Percentiles rank a stretch among this genome's conserved stretches.
Evolutionary conservation across 805 yeast species (phyloP).

Genomic region (Candida cerambycidarum): DNA sequence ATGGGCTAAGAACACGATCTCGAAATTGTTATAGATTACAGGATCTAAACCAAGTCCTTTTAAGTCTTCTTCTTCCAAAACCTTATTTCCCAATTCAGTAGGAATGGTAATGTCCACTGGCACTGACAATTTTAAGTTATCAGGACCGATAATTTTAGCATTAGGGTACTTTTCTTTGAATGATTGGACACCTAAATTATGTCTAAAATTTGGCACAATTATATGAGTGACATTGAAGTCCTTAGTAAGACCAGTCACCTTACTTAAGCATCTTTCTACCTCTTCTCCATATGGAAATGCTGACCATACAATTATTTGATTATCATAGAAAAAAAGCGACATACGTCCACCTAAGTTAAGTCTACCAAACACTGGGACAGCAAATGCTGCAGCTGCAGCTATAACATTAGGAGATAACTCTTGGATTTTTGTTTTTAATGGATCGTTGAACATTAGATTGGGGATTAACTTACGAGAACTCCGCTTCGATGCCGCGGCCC

Average conservation of each 20-base stretch:
- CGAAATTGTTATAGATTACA: constrained; percentile 41
- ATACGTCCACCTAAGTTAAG: constrained; percentile 42
- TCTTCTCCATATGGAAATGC: constrained; percentile 53
- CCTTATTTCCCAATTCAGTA: constrained; percentile 31
- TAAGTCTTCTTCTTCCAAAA: constrained; percentile 5
- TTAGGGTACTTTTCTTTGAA: constrained; percentile 51
- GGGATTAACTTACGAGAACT: background rate
- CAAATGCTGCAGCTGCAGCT: constrained; percentile 32
- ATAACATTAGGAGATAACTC: constrained; percentile 32
- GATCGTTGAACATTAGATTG: constrained; percentile 10
- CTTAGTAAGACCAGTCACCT: constrained; percentile 28
- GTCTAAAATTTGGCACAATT: constrained; percentile 62
- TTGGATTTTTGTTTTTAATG: constrained; percentile 26
- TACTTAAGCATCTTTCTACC: constrained; percentile 37
- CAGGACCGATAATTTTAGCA: constrained; percentile 51
- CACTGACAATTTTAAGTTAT: constrained; percentile 10
- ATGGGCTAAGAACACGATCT: constrained; percentile 54
- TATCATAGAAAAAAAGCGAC: constrained; percentile 34
- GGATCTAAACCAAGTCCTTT: constrained; percentile 23
- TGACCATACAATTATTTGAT: constrained; percentile 47
- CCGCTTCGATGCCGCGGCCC: background rate
- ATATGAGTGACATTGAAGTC: constrained; percentile 44
- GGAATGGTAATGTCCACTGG: constrained; percentile 42
- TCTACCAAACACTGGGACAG: constrained; percentile 19
- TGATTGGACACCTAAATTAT: constrained; percentile 58